These are phyloP conservation scores for Colletotrichum sp. DNA, from an alignment of 2,329 filamentous ascomycete species.

Conservation along the genomic window DNA sequence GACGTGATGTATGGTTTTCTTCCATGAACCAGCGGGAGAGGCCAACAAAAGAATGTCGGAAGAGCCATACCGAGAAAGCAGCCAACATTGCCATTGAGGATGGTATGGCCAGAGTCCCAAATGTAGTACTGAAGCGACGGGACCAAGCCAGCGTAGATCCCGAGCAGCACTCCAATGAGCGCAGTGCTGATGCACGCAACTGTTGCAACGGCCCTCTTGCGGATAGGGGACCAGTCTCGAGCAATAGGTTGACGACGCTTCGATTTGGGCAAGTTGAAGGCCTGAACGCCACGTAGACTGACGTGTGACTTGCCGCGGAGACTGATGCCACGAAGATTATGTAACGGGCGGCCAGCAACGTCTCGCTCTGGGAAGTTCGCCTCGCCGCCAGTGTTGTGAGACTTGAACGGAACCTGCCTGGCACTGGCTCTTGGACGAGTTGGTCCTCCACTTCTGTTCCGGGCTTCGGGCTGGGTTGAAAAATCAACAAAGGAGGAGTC, in stretches of 20 bases:
- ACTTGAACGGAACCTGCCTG: conserved; percentile 4
- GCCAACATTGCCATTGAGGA: conserved; percentile 75
- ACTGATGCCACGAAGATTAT: conserved; percentile 41
- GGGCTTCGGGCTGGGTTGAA: conserved; percentile 14
- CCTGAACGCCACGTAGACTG: conserved; percentile 54
- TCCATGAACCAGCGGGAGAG: conserved; percentile 75
- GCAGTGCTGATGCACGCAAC: conserved; percentile 77
- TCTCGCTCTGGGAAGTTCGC: conserved; percentile 30
- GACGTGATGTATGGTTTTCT: conserved; percentile 78
- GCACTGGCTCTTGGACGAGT: conserved; percentile 10
- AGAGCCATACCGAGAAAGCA: conserved; percentile 75
- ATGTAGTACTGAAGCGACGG: conserved; percentile 82
- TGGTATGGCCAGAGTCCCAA: conserved; percentile 69
- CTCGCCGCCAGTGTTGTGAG: conserved; percentile 16
- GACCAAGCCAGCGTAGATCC: conserved; percentile 79
- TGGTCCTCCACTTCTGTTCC: conserved; percentile 17
- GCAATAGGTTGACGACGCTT: conserved; percentile 70
- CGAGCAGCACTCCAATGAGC: conserved; percentile 72
- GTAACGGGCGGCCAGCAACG: conserved; percentile 27
- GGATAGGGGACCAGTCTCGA: conserved; percentile 70
- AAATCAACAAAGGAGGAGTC: conserved; percentile 20
- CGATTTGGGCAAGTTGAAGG: conserved; percentile 57
- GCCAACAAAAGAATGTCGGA: conserved; percentile 75
- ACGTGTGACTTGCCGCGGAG: conserved; percentile 58
- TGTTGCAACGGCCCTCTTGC: conserved; percentile 72